Base-by-base conservation (phyloP, 202 grass and related monocot genomes). In the Setaria italica region DNA sequence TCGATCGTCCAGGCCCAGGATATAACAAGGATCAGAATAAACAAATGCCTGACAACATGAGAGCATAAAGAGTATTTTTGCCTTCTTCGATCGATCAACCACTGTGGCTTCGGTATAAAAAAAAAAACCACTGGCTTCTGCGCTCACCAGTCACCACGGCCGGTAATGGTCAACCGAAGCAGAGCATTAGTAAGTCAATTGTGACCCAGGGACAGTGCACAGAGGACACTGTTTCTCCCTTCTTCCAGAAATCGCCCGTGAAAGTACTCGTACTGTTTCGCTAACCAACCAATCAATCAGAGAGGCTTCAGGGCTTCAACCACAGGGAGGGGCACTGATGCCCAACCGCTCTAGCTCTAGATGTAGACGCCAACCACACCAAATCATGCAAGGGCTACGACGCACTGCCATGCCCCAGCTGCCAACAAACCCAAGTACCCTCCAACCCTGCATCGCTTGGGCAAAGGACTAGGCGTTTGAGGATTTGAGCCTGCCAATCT, bases 391-490 rank as follows among this genome's bases (percentile, higher is more conserved):
- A 63, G 29, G 9, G 58, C 57, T 25, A 60, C 19, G 64, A 50
- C 1, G 16, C 13, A 12, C 11, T 35, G 34, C 6, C 25, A 57
- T 81, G 79, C 14, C 35, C 50, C 48, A 69, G 19, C 65, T 46
- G 77, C 60, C 29, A 55, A 11, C 64, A 58, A 13, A 81, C 43
- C 39, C 39, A 39, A 39, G 37, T 39, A 39, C 37, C 37, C 37
- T 39, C 37, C 37, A 41, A 41, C 39, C 39, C 0, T 41, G 48
- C n/a, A 55, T 45, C 14, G 16, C 21, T 67, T 21, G 34, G 20
- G 49, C 64, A 55, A 76, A 77, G 80, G 72, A 83, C 80, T 55
- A 19, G 39, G 39, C 39, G 39, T 41, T 41, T 6, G 39, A 43
- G 10, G 8, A 5, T 2, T 9, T 14, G 62, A 47, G n/a, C 41